Evolutionary conservation across 371 early-diverging fungal genomes (phyloP).

Genomic region (Mortierella sp.): DNA sequence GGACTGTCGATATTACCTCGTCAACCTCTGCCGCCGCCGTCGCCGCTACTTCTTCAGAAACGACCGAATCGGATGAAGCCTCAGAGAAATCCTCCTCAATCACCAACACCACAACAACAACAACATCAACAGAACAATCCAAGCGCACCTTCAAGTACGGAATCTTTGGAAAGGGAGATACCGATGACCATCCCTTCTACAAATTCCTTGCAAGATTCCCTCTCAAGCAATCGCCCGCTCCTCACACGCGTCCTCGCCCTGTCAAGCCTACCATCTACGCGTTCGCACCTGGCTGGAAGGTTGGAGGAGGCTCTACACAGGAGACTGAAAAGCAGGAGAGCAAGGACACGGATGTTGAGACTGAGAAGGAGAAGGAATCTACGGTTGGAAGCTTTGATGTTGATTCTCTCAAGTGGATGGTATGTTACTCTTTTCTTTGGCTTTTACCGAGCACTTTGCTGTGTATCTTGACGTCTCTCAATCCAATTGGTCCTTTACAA

Average conservation of each 20-base stretch:
- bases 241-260: slow-evolving; percentile 34
- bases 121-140: background rate
- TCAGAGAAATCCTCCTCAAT: background rate
- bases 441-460: background rate
- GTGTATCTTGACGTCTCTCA: background rate
- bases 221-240: slow-evolving; percentile 47
- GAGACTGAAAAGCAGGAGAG: slow-evolving; percentile 1
- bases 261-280: slow-evolving; percentile 47
- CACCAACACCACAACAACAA: background rate
- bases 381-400: slow-evolving; percentile 53
- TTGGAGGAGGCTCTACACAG: background rate
- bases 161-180: slow-evolving; percentile 29
- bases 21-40: background rate
- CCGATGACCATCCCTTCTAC: slow-evolving; percentile 40
- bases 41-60: background rate
- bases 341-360: background rate
- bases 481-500: no score
- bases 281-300: slow-evolving; percentile 44
- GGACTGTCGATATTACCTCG: background rate
- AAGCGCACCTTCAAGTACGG: slow-evolving; percentile 20
- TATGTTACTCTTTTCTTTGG: background rate
- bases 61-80: background rate
- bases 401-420: slow-evolving; percentile 59
- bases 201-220: slow-evolving; percentile 51
- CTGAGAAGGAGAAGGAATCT: slow-evolving; percentile 1